Conservation (phyloP, 495 filamentous ascomycete genomes). For the Trichoderma virens region DNA sequence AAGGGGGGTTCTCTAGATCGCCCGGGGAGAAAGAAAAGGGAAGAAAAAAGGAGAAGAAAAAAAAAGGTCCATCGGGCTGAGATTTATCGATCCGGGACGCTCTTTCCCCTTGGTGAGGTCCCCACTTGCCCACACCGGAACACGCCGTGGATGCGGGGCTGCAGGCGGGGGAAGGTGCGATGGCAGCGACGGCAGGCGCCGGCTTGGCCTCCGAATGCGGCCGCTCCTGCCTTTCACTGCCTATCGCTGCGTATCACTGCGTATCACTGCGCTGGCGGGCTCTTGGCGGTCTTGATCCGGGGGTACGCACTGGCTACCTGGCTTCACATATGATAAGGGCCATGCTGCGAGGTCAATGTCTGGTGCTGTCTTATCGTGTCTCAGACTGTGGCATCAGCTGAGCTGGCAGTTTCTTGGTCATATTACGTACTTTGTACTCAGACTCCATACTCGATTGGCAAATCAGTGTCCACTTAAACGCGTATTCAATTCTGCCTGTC, state of each 20-base stretch:
- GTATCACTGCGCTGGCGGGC: too few species aligned
- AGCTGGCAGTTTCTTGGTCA: neutral
- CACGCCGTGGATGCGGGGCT: neutral
- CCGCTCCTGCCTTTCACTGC: neutral
- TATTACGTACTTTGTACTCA: neutral
- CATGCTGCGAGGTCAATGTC: too few species aligned
- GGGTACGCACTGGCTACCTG: too few species aligned
- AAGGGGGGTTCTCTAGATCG: neutral
- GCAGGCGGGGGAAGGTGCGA: neutral
- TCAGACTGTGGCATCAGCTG: neutral
- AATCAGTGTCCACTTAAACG: neutral
- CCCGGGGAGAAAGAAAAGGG: neutral
- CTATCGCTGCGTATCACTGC: neutral
- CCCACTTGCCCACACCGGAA: slow-evolving; percentile 1
- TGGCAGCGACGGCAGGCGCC: neutral
- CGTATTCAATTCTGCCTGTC: too few species aligned
- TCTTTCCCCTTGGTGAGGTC: neutral
- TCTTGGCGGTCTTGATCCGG: too few species aligned
- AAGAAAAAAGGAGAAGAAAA: neutral
- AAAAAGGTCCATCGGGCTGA: neutral
- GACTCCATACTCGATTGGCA: neutral
- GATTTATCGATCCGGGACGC: neutral
- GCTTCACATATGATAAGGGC: too few species aligned
- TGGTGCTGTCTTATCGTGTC: neutral
- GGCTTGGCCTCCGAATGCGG: slow-evolving; percentile 1